Base-by-base conservation (phyloP, 2,329 filamentous ascomycete genomes). In the Clonostachys rhizophaga region DNA sequence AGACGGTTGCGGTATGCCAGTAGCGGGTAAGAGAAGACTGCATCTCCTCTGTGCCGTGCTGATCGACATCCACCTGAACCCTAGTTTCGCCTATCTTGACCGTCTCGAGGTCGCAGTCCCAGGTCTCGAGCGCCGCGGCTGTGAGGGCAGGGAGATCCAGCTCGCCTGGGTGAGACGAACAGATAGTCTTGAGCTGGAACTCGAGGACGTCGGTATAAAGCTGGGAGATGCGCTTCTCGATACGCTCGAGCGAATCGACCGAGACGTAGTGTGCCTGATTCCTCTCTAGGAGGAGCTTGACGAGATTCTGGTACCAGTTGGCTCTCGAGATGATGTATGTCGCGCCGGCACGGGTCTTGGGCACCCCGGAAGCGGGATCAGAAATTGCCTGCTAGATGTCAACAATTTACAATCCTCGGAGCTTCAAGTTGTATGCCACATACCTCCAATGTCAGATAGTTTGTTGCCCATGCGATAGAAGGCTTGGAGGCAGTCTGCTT, bases 151-250 rank as follows among this genome's bases (percentile, higher is more conserved):
- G 58, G 10, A 53, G 55, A 7, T 54, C 13, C 6, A 50, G 43
- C 39, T 52, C 58, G 30, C 63, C 56, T 11, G 58, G 56, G 49
- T 66, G 60, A 53, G 64, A 70, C 6, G 54, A 60, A 45, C 56
- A 65, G 40, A 68, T 54, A 47, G 66, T 72, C 53, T 66, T 68
- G 47, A 72, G 70, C 52, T 66, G 59, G 51, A 68, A 72, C 4
- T 52, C 35, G n/a, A 72, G 60, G 30, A 73, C 58, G 45, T 54
- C 57, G 47, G 63, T 55, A 50, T 72, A 72, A 20, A 72, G 62
- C 30, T 59, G 39, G 30, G 63, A 45, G n/a, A 71, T 54, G 7
- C 43, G 45, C 8, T 53, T 47, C 41, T 64, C 49, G 17, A 62
- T 45, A 39, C 60, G 37, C 35, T 3, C 14, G 44, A 48, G 49